phyloP scores from a whole-genome alignment of 2,329 filamentous ascomycete genomes.

The Colletotrichum sp. region DNA sequence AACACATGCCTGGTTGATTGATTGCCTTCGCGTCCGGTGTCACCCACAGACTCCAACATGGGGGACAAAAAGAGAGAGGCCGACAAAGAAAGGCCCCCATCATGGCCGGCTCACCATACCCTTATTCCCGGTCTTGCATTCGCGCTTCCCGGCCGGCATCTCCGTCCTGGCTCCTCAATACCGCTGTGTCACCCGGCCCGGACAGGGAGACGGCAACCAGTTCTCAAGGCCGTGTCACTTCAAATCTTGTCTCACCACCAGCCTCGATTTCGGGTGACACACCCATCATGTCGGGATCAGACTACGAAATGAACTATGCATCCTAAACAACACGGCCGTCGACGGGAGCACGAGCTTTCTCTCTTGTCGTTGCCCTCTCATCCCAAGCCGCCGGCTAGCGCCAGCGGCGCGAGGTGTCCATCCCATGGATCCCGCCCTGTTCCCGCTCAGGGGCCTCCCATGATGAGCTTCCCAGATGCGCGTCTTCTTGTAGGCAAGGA shows the following conservation, averaged over 20 bases:
- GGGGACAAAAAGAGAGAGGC: background rate
- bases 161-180: background rate
- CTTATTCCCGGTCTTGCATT: background rate
- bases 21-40: background rate
- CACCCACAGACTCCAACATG: background rate
- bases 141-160: background rate
- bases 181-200: background rate
- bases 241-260: conserved; percentile 4
- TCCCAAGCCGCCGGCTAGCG: conserved; percentile 14
- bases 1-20: background rate
- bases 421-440: conserved; percentile 17
- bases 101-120: background rate
- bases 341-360: background rate
- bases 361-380: background rate
- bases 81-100: background rate
- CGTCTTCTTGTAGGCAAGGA: background rate
- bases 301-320: background rate
- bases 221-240: background rate
- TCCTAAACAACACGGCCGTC: background rate
- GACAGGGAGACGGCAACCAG: background rate
- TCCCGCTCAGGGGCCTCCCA: conserved; percentile 19
- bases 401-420: conserved; percentile 7
- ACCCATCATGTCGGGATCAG: background rate
- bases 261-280: conserved; percentile 3
- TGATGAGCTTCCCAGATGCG: conserved; percentile 1